Evolutionary conservation across 805 yeast genomes (phyloP).

Genomic region (Candida nanaspora): DNA sequence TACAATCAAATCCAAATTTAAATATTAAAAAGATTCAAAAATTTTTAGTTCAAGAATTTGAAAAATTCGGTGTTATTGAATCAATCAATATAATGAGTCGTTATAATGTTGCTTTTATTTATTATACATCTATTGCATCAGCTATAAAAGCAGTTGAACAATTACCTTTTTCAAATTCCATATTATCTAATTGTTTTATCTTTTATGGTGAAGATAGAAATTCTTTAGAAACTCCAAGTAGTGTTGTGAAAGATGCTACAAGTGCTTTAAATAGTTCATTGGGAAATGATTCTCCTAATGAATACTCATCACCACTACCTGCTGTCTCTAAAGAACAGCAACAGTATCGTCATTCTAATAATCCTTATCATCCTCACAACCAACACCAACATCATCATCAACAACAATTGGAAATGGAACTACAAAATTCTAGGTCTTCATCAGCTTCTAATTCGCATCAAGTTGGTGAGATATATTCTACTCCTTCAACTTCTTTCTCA

Average conservation of each 20-base stretch:
- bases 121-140: conserved; percentile 38
- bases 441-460: neutral
- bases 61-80: conserved; percentile 35
- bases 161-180: conserved; percentile 18
- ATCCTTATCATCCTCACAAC: neutral
- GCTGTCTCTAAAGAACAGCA: too few relatives aligned
- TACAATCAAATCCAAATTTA: conserved; percentile 5
- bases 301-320: too few relatives aligned
- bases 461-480: neutral
- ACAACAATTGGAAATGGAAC: neutral
- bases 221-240: too few relatives aligned
- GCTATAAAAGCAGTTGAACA: conserved; percentile 39
- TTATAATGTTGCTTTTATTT: conserved; percentile 22
- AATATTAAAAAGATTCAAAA: conserved; percentile 14
- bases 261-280: too few relatives aligned
- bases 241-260: too few relatives aligned
- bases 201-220: conserved; percentile 24
- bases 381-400: neutral
- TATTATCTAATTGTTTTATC: conserved; percentile 16
- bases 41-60: conserved; percentile 24
- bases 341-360: conserved; percentile 1
- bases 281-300: too few relatives aligned
- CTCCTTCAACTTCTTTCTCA: conserved; percentile 1
- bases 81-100: conserved; percentile 20
- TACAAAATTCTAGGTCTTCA: neutral